Base-by-base conservation (phyloP, 495 filamentous ascomycete species). In the Aeminium ludgeri region DNA sequence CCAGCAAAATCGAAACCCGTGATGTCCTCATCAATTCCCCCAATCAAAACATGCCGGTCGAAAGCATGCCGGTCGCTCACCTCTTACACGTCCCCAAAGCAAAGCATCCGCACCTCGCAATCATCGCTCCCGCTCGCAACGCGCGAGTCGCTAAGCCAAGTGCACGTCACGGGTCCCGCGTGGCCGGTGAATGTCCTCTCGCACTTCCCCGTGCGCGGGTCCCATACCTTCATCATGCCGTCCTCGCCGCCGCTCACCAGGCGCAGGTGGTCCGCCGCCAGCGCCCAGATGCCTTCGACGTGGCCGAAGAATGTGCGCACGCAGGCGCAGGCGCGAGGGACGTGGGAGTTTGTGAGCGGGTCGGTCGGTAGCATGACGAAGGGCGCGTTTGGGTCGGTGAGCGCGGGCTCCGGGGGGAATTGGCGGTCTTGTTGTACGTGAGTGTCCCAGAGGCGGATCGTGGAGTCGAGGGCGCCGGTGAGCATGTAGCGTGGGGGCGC, bases 211-310 rank as follows among this genome's bases (percentile, higher is more conserved):
- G 80, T 83, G 50, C 84, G 65, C 20, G 87, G 76, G 62, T 96
- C 87, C 91, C 91, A 97, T 29, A 91, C 78, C 58, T 95, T 95
- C 57, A 93, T 80, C 76, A 86, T 95, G 29, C 80, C 74, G 60
- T 99, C 89, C 59, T 95, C 78, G 27, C 82, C 79, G 10, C 86
- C 89, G 39, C 78, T 81, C 27, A 95, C 83, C 20, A 93, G 73
- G 12, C 89, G 74, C 27, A 99, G 65, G 0, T 81, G 85, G 56
- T 99, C 91, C 1, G 82, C 91, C 1, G 82, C 86, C 4, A 99
- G 69, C 8, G 82, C 80, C 89, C 89, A 99, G 17, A 99, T 77
- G 18, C 89, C 89, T 57, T 96, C 89, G 17, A 99, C 65, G 49
- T 99, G 89, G 0, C 89, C 89, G 45, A 96, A 99, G 61, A 93